Evolutionary conservation across 371 early-diverging fungal species (phyloP).

Genomic region (Mortierella sp.): DNA sequence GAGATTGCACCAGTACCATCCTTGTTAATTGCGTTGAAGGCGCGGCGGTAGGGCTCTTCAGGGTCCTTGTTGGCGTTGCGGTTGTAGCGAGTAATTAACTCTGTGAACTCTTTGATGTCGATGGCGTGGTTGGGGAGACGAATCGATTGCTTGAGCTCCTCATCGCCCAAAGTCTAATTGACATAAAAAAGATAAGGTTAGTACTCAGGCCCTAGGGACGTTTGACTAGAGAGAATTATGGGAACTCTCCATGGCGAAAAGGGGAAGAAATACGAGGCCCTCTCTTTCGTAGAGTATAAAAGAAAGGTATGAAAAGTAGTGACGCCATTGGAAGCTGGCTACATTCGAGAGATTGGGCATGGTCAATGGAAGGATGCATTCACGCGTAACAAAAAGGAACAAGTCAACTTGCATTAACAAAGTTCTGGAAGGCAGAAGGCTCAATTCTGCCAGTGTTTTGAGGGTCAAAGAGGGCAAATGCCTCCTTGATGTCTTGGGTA

Average conservation of each 20-base stretch:
- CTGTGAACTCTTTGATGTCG: constrained; percentile 39
- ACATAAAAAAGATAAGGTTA: background rate
- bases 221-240: too few relatives aligned
- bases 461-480: constrained; percentile 90
- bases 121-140: constrained; percentile 40
- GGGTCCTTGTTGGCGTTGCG: constrained; percentile 30
- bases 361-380: background rate
- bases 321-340: too few relatives aligned
- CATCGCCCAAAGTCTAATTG: constrained; percentile 35
- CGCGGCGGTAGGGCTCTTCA: constrained; percentile 48
- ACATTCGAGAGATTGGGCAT: too few relatives aligned
- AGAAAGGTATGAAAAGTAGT: too few relatives aligned
- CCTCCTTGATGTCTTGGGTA: constrained; percentile 83
- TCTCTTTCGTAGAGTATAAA: too few relatives aligned
- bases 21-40: constrained; percentile 41
- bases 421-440: constrained; percentile 78
- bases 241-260: too few relatives aligned
- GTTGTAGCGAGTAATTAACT: constrained; percentile 41
- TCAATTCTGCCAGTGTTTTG: constrained; percentile 84
- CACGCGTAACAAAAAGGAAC: background rate
- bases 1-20: constrained; percentile 42
- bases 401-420: constrained; percentile 26
- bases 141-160: constrained; percentile 31
- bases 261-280: too few relatives aligned
- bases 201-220: too few relatives aligned